Base-by-base conservation (phyloP, 2,329 filamentous ascomycete species). In the Pseudogymnoascus verrucosus region DNA sequence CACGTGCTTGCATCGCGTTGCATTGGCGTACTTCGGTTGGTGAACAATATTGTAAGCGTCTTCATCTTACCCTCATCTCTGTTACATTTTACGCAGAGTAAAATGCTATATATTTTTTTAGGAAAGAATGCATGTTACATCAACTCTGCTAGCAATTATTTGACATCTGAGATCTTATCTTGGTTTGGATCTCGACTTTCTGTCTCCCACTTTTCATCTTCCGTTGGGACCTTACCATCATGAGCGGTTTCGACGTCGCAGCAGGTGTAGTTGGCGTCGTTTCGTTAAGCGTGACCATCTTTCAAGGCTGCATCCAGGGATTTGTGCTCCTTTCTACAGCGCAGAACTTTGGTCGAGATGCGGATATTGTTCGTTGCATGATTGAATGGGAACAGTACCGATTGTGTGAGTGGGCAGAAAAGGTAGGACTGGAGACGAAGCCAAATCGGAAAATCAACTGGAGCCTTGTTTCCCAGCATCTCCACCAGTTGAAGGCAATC, bases 381-480 rank as follows among this genome's bases (percentile, higher is more conserved):
- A 44, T 66, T 21, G 62, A 66, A 8, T 63, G 66, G 44, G 61
- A 67, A 62, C 51, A 67, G 47, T 63, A 62, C 14, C 65, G 63
- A 26, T 54, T 67, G 12, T 63, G 47, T n/a, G 36, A 60, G 11
- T 67, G 66, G 65, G 66, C 63, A 31, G 57, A 63, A 26, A 62
- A 61, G 23, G 65, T 61, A 36, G 66, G 66, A 12, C 36, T 67
- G 10, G 40, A 62, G 26, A 26, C 47, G 10, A 37, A 57, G 14
- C 67, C 64, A 21, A 66, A 68, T 59, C 63, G 63, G 21, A 54
- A 64, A n/a, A 28, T 69, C 26, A 68, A 70, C 62, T 66, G 63
- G 66, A 60, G 64, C 26, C 57, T 68, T 26, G 62, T 67, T n/a
- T 51, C 66, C 11, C 60, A 63, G 5, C 61, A 63, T 1, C 51